phyloP scores from a whole-genome alignment of 2,329 filamentous ascomycete species.

The Nectriaceae sp. region DNA sequence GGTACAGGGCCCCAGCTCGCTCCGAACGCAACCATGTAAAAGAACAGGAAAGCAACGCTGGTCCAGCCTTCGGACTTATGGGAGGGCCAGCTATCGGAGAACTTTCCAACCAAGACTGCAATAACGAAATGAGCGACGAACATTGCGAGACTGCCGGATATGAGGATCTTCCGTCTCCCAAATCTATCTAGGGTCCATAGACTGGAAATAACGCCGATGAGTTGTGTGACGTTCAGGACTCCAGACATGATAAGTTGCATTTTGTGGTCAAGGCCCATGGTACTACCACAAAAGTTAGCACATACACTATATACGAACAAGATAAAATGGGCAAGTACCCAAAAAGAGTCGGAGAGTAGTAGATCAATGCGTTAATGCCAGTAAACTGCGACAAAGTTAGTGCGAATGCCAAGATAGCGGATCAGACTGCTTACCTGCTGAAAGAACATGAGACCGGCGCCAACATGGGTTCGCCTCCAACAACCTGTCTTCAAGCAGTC shows the following conservation, averaged over 20 bases:
- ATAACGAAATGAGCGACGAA: conserved; percentile 29
- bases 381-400: conserved; percentile 17
- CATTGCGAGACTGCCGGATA: conserved; percentile 28
- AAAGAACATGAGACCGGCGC: conserved; percentile 57
- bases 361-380: conserved; percentile 49
- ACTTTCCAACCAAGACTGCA: conserved; percentile 28
- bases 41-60: conserved; percentile 35
- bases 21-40: conserved; percentile 63
- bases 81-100: conserved; percentile 23
- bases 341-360: conserved; percentile 62
- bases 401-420: no score
- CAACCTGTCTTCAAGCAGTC: conserved; percentile 53
- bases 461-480: conserved; percentile 47
- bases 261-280: conserved; percentile 48
- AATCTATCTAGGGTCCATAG: conserved; percentile 43
- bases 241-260: conserved; percentile 36
- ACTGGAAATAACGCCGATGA: conserved; percentile 42
- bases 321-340: conserved; percentile 16
- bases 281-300: conserved; percentile 17
- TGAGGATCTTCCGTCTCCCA: conserved; percentile 28
- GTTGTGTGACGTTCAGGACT: conserved; percentile 32
- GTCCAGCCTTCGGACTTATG: conserved; percentile 30
- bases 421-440: conserved; percentile 47
- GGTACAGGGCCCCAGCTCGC: conserved; percentile 57
- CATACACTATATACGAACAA: background rate